Evolutionary conservation across 495 filamentous ascomycete genomes (phyloP).

Genomic region (Penicillium egyptiacum): DNA sequence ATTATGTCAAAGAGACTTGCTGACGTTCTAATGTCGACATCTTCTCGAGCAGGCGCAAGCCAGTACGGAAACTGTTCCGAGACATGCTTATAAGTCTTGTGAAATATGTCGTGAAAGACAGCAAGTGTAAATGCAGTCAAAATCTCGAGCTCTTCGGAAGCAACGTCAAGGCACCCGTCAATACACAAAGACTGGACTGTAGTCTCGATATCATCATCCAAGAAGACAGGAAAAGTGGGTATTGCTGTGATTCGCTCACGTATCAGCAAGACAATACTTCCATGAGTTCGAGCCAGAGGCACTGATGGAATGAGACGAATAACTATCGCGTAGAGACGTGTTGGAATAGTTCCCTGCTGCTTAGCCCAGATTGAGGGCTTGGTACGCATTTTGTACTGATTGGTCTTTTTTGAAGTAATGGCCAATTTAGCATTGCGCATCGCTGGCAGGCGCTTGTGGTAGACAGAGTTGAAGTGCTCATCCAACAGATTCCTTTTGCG

Average conservation of each 20-base stretch:
- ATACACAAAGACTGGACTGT: conserved; percentile 51
- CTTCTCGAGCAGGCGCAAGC: conserved; percentile 58
- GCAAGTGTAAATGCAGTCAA: conserved; percentile 71
- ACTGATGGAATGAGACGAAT: conserved; percentile 58
- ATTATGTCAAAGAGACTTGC: conserved; percentile 41
- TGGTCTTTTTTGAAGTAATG: conserved; percentile 70
- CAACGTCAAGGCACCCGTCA: conserved; percentile 40
- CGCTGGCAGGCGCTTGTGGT: conserved; percentile 68
- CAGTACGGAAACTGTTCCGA: conserved; percentile 76
- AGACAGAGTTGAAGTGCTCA: conserved; percentile 68
- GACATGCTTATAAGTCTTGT: conserved; percentile 72
- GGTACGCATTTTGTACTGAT: conserved; percentile 70
- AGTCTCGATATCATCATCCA: conserved; percentile 60
- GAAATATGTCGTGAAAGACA: conserved; percentile 84
- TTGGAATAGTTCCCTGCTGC: conserved; percentile 49
- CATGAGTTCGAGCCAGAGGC: conserved; percentile 59
- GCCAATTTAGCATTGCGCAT: conserved; percentile 94
- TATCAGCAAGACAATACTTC: conserved; percentile 71
- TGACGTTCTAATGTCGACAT: not conserved
- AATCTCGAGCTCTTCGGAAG: conserved; percentile 40
- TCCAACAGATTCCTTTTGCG: conserved; percentile 67
- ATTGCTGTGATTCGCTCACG: conserved; percentile 62
- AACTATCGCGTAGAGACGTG: conserved; percentile 61
- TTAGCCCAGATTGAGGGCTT: conserved; percentile 81
- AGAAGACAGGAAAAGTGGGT: conserved; percentile 69